phyloP scores from a whole-genome alignment of 495 filamentous ascomycete genomes.

The Talaromyces nanjingensis region DNA sequence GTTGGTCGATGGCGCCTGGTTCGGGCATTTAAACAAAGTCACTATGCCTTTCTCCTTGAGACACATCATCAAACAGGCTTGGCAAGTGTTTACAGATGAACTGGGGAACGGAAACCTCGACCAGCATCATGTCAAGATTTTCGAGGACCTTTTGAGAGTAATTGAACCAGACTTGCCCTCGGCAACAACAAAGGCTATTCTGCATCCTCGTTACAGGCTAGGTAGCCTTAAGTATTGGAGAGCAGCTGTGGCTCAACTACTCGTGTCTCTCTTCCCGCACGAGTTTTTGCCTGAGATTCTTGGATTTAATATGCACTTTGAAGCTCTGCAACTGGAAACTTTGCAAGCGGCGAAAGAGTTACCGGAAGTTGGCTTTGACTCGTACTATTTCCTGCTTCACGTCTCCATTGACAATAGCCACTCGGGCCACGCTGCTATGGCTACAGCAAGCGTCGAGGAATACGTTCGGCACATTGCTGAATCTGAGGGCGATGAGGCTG shows the following conservation, averaged over 20 bases:
- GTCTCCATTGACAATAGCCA: conserved; percentile 44
- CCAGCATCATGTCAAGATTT: conserved; percentile 42
- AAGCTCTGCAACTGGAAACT: conserved; percentile 33
- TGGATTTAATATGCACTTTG: conserved; percentile 46
- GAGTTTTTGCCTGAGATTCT: conserved; percentile 47
- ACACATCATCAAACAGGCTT: conserved; percentile 31
- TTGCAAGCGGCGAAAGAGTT: conserved; percentile 37
- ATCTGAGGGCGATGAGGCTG: conserved; percentile 16
- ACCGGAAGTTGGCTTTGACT: conserved; percentile 32
- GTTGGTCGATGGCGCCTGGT: conserved; percentile 45
- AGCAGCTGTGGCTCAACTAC: conserved; percentile 37
- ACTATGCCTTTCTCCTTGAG: conserved; percentile 30
- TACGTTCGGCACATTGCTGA: conserved; percentile 28
- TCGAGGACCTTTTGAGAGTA: conserved; percentile 28
- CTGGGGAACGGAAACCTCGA: conserved; percentile 40
- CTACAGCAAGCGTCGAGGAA: conserved; percentile 24
- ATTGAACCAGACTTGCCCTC: conserved; percentile 22
- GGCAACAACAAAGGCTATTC: not conserved
- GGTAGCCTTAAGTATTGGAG: conserved; percentile 32
- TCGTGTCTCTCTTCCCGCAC: conserved; percentile 38
- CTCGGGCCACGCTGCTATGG: conserved; percentile 44
- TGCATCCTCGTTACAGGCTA: not conserved
- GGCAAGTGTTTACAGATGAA: conserved; percentile 46
- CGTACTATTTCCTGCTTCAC: conserved; percentile 46
- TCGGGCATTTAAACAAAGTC: conserved; percentile 38